Conservation (phyloP, 2,329 filamentous ascomycete species). For the Dothiorella sarmentorum region DNA sequence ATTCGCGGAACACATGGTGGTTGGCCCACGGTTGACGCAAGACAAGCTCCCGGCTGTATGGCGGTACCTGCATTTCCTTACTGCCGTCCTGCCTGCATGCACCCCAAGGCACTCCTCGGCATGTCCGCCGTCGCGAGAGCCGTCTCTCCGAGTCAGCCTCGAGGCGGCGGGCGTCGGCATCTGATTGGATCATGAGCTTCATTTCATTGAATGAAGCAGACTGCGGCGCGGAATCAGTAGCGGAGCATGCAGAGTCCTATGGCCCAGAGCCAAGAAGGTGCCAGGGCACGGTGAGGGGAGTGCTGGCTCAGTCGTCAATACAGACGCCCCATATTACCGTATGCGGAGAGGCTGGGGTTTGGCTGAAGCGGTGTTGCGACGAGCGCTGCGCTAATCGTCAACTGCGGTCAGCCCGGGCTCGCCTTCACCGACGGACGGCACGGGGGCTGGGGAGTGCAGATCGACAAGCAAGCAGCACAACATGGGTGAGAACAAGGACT, state of each 20-base stretch:
- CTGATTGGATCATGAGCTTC: not conserved
- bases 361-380: not conserved
- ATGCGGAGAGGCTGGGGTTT: not conserved
- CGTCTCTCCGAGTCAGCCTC: not conserved
- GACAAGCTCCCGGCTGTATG: slow-evolving; percentile 8
- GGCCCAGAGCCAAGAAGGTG: not conserved
- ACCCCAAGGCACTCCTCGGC: slow-evolving; percentile 3
- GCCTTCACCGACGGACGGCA: slow-evolving; percentile 14
- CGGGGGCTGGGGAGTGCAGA: slow-evolving; percentile 4
- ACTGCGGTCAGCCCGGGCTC: slow-evolving; percentile 13
- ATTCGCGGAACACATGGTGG: not conserved
- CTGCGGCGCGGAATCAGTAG: not conserved
- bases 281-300: not conserved
- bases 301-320: not conserved
- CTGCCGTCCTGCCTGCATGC: slow-evolving; percentile 9
- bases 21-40: slow-evolving; percentile 6
- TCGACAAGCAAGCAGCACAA: not conserved
- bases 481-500: not conserved
- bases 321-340: slow-evolving; percentile 2
- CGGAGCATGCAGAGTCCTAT: not conserved
- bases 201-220: not conserved
- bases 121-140: not conserved
- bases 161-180: not conserved
- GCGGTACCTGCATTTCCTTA: slow-evolving; percentile 11
- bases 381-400: not conserved